A percentile compares a stretch with the other conserved stretches of the same genome.
Conservation (phyloP, 768 basidiomycete species). For the Boletellus ananiceps region DNA sequence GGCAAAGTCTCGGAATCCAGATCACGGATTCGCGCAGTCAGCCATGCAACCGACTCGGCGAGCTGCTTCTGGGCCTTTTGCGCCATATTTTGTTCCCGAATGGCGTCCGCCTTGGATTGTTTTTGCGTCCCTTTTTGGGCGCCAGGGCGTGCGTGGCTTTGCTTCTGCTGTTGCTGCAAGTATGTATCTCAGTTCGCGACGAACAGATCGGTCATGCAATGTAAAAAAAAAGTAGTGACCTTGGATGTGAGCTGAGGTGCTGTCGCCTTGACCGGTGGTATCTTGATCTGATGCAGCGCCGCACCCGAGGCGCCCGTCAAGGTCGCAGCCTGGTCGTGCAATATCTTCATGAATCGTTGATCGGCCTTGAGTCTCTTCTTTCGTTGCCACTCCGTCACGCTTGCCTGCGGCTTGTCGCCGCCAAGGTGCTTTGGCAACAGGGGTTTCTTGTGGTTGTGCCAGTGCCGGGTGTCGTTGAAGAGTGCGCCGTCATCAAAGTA, state of each 20-base stretch:
- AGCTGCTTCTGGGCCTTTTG: slow-evolving; percentile 42
- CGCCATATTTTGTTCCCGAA: slow-evolving; percentile 42
- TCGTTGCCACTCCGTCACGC: slow-evolving; percentile 34
- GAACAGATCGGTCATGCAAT: background rate
- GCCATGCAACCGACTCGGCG: slow-evolving; percentile 45
- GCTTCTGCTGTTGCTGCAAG: slow-evolving; percentile 11
- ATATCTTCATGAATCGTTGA: slow-evolving; percentile 54
- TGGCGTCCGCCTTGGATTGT: slow-evolving; percentile 35
- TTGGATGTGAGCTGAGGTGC: slow-evolving; percentile 10
- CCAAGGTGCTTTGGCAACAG: slow-evolving; percentile 54
- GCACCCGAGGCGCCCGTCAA: slow-evolving; percentile 60
- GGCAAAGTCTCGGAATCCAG: slow-evolving; percentile 20
- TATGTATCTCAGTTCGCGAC: background rate
- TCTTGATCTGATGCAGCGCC: slow-evolving; percentile 49
- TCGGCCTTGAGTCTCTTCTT: slow-evolving; percentile 36
- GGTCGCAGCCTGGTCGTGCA: slow-evolving; percentile 58
- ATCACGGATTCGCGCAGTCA: slow-evolving; percentile 43
- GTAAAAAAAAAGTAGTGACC: slow-evolving; percentile 2
- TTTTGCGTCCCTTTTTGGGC: slow-evolving; percentile 28
- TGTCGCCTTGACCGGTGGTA: slow-evolving; percentile 36
- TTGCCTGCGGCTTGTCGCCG: slow-evolving; percentile 35
- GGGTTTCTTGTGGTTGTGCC: slow-evolving; percentile 49
- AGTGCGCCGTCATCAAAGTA: slow-evolving; percentile 38
- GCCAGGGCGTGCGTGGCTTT: slow-evolving; percentile 6
- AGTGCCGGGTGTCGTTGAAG: slow-evolving; percentile 53